Base-by-base conservation (phyloP, 805 yeast species). In the Hanseniaspora guilliermondii region DNA sequence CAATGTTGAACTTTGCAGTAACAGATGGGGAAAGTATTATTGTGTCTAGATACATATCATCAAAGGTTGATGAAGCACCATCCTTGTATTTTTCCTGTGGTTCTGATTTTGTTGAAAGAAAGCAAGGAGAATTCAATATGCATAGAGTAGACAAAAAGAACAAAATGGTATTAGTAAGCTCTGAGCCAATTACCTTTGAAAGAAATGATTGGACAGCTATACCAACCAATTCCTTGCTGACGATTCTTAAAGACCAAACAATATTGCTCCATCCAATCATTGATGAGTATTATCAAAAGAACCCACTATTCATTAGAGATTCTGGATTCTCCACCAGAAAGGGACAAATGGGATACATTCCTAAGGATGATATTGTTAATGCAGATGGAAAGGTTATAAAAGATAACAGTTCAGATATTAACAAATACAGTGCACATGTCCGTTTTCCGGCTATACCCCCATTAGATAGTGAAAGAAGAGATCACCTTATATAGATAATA, bases 131-230 rank as follows among this genome's bases (percentile, higher is more conserved):
- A 63, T 93, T 87, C 71, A 78, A 85, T 62, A 88, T 93, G 96
- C 97, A 93, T 68, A 76, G 98, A 53, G 73, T 86, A 57, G 95
- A 89, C 67, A 76, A 97, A 53, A 85, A 93, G 9, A 97, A 91
- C 67, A 91, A 87, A 67, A 91, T 93, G 17, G 83, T 91, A n/a
- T 84, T 93, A 82, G 93, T 93, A 49, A 96, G 98, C 1, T 84
- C 95, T 17, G 98, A 93, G 65, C 98, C 98, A 0, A 73, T 93
- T 56, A 93, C 98, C 0, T 93, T 93, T 67, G 97, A 93, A 70
- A 73, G 98, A 55, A 91, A 89, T 39, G 98, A 93, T 68, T 93
- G 98, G 98, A 85, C 91, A 50, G 83, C 96, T 3, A 94, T 93
- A 0, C 97, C 97, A 2, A 85, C 97, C 1, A 93, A 93, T 65